Evolutionary conservation across 305 asterid species (phyloP).

Genomic region (Fraxinus albicans): DNA sequence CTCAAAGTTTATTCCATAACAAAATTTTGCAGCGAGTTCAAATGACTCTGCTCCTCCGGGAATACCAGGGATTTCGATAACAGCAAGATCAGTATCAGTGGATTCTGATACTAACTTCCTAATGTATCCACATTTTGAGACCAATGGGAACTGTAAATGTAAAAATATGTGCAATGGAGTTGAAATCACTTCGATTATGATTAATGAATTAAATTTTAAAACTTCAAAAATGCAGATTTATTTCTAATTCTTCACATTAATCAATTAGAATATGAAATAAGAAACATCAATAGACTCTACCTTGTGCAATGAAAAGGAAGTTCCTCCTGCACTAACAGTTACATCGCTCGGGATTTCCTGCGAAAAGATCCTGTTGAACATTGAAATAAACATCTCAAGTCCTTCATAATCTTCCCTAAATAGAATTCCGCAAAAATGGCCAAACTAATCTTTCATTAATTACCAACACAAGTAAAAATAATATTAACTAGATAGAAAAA

Average conservation of each 20-base stretch:
- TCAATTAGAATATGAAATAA: background rate
- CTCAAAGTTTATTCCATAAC: conserved; percentile 88
- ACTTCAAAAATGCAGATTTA: background rate
- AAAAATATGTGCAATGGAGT: background rate
- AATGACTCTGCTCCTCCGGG: conserved; percentile 91
- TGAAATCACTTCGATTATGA: background rate
- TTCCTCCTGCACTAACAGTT: conserved; percentile 59
- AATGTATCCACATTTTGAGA: conserved; percentile 78
- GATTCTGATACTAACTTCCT: conserved; percentile 59
- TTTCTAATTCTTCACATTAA: background rate
- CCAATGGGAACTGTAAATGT: conserved; percentile 72
- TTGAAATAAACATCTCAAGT: conserved; percentile 2
- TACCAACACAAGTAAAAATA: background rate
- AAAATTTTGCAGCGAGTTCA: conserved; percentile 81
- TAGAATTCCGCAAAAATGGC: background rate
- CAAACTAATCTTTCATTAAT: background rate
- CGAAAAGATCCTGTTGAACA: conserved; percentile 53
- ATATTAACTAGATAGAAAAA: conserved; percentile 6
- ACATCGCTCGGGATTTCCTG: conserved; percentile 82
- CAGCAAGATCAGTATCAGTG: conserved; percentile 39
- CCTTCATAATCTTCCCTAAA: background rate
- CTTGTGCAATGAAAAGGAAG: conserved; percentile 79
- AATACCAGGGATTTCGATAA: conserved; percentile 52
- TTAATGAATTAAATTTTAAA: background rate
- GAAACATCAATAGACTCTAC: conserved; percentile 27